These are phyloP conservation scores for Sesbania bispinosa DNA, from an alignment of 306 rosid species.

Conservation along the genomic window DNA sequence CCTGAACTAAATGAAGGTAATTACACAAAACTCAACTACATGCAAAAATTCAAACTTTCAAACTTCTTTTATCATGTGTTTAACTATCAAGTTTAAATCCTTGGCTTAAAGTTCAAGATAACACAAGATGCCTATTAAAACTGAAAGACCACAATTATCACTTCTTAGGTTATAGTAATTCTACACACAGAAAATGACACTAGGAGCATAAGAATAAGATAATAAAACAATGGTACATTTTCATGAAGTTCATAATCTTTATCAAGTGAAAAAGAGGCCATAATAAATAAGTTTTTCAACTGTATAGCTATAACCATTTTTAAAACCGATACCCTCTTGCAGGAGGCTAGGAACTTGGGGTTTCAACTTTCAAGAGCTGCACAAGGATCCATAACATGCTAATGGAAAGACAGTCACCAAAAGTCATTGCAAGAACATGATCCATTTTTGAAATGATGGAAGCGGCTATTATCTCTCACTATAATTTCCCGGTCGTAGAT, in stretches of 20 bases:
- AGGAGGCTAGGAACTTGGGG: neutral
- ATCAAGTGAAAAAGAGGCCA: neutral
- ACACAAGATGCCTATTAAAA: neutral
- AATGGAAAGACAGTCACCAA: slow-evolving; percentile 41
- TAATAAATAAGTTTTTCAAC: too few species aligned
- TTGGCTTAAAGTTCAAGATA: neutral
- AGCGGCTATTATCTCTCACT: slow-evolving; percentile 57
- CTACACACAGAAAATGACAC: neutral
- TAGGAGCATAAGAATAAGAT: neutral
- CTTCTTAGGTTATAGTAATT: neutral
- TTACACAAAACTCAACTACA: neutral
- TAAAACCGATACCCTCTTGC: neutral
- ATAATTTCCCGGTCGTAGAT: slow-evolving; percentile 49
- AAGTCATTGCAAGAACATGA: slow-evolving; percentile 63
- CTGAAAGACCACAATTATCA: neutral
- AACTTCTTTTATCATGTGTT: neutral
- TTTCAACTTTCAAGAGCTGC: neutral
- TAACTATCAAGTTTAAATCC: too few species aligned
- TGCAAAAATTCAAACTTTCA: neutral
- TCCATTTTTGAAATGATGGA: slow-evolving; percentile 64
- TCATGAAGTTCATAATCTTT: neutral
- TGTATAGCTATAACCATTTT: too few species aligned
- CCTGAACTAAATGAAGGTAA: neutral
- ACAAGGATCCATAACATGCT: neutral
- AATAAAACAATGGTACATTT: neutral